Evolutionary conservation across 1,284 basidiomycete genomes (phyloP).

Genomic region (Cerrena zonata): DNA sequence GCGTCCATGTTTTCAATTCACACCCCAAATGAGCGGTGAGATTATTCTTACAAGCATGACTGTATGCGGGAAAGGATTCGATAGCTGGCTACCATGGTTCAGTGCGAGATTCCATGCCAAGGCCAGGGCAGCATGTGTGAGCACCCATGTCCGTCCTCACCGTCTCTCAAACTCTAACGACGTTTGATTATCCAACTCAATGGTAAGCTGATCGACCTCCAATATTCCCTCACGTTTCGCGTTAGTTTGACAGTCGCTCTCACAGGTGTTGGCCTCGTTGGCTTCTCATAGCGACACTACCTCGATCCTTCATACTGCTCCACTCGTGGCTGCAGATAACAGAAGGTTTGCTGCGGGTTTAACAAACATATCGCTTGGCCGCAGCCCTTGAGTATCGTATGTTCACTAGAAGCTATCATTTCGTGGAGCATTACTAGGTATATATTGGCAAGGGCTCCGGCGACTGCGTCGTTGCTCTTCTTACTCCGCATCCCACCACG

Average conservation of each 20-base stretch:
- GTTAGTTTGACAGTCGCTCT: background rate
- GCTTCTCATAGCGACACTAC: background rate
- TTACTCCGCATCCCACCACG: too few species aligned
- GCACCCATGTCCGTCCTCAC: background rate
- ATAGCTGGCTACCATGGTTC: background rate
- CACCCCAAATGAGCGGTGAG: constrained; percentile 3
- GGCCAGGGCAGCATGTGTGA: background rate
- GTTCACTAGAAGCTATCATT: too few species aligned
- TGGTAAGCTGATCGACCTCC: background rate
- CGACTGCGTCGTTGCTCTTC: too few species aligned
- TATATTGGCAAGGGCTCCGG: too few species aligned
- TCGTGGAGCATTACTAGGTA: too few species aligned
- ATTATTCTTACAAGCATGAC: background rate
- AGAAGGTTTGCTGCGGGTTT: too few species aligned
- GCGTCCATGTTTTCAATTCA: too few species aligned
- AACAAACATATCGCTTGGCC: too few species aligned
- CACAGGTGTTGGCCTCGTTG: background rate
- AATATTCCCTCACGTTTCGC: background rate
- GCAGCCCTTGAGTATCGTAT: too few species aligned
- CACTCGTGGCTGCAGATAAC: too few species aligned
- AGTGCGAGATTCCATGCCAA: background rate
- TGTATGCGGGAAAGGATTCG: background rate
- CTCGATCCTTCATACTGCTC: too few species aligned
- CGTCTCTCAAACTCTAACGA: background rate
- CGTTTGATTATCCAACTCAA: background rate